A percentile compares a stretch with the other conserved stretches of the same genome.
Evolutionary conservation across 148 eudicot genomes (phyloP).

Genomic region (Camellia japonica): DNA sequence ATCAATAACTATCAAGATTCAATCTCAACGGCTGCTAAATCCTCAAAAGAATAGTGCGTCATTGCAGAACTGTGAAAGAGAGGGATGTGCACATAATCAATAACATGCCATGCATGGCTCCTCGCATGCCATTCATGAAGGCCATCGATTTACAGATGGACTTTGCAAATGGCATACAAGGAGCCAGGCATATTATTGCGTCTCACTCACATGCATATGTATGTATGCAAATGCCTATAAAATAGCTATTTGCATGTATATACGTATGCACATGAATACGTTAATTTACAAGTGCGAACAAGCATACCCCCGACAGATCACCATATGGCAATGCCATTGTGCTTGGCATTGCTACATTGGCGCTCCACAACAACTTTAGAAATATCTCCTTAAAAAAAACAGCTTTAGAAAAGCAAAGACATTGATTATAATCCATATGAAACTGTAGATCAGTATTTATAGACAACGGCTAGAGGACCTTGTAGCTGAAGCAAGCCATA

Average conservation of each 20-base stretch:
- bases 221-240: too few relatives aligned
- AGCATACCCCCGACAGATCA: too few relatives aligned
- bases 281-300: too few relatives aligned
- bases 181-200: slow-evolving; percentile 43
- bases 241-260: too few relatives aligned
- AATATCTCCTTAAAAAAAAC: background rate
- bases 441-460: slow-evolving; percentile 4
- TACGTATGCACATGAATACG: too few relatives aligned
- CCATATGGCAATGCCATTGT: too few relatives aligned
- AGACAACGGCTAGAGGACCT: background rate
- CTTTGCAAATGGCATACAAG: slow-evolving; percentile 42
- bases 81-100: background rate
- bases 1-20: too few relatives aligned
- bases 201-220: background rate
- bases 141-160: slow-evolving; percentile 11
- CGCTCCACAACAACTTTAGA: too few relatives aligned
- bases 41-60: too few relatives aligned
- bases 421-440: background rate
- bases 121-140: slow-evolving; percentile 38
- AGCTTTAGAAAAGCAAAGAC: background rate
- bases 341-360: too few relatives aligned
- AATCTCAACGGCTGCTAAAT: too few relatives aligned
- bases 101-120: slow-evolving; percentile 34
- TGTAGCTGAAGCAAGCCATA: slow-evolving; percentile 1
- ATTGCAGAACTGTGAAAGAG: slow-evolving; percentile 1